Evolutionary conservation across 306 rosid genomes (phyloP), one percentile per base, ranked within the genome.

Genomic region (Inga laurina): DNA sequence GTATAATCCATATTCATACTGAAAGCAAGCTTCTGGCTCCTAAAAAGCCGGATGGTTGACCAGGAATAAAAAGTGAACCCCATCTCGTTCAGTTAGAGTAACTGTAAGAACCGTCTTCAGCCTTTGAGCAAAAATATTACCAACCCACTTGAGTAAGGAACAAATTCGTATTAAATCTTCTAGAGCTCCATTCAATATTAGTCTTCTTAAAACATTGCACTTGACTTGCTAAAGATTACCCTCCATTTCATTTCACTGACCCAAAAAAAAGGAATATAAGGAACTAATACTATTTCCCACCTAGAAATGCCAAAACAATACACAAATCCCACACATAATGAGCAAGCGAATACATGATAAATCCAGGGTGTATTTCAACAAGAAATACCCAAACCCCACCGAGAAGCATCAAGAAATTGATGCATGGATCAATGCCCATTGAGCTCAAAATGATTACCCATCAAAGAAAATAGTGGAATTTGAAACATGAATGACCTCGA

Each of bases 401-500:
- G 5, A 84, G 12, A 5, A 32, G 12, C 27, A 49, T 4, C 46
- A 5, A 72, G 16, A 65, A 59, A 34, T 57, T 62, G 81, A 44
- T 22, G 24, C 30, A 45, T 27, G 65, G 46, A 44, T 32, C 43
- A 52, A 52, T 10, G 64, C 6, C 66, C 79, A 75, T 51, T 52
- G 66, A 75, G 16, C 66, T 18, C 22, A 51, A 75, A 75, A 51
- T 16, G 61, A 37, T 41, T 24, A 15, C 34, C 37, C 14, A 16
- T 24, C 12, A 48, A 45, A 14, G 3, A 52, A 54, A 77, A 59
- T 45, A 18, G 9, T 10, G 11, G 14, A 49, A 45, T 35, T 62
- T 69, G 83, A 10, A 14, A 67, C 61, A 75, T 80, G 35, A 68
- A 64, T 14, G 76, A 93, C 98, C 95, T 93, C 93, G 52, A 97